phyloP scores from a whole-genome alignment of 1,284 basidiomycete species.

The Ceratobasidium theobromae region DNA sequence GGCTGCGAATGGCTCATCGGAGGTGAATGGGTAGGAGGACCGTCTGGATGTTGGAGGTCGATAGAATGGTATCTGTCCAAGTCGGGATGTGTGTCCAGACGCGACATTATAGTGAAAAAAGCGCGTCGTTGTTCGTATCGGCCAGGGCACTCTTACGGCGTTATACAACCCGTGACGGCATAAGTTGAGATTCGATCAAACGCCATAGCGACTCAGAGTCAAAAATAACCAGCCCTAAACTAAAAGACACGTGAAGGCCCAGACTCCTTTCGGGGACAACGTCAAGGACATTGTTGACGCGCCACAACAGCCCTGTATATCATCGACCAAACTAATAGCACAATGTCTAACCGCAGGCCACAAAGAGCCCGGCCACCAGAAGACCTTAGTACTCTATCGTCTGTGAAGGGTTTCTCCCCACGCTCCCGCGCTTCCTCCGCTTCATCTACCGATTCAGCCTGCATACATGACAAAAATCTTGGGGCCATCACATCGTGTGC shows the following conservation, averaged over 20 bases:
- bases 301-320: too few species aligned
- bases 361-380: not conserved
- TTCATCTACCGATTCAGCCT: too few species aligned
- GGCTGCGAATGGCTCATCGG: slow-evolving; percentile 22
- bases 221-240: not conserved
- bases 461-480: too few species aligned
- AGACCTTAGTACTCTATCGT: too few species aligned
- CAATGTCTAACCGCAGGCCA: slow-evolving; percentile 1
- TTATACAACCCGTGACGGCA: not conserved
- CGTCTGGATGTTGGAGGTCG: slow-evolving; percentile 28
- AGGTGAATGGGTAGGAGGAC: slow-evolving; percentile 27
- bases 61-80: slow-evolving; percentile 33
- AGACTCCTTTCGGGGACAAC: too few species aligned
- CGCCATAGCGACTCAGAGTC: slow-evolving; percentile 8
- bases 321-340: not conserved
- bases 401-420: too few species aligned
- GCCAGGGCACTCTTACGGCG: not conserved
- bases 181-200: not conserved
- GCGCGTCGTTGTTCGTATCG: not conserved
- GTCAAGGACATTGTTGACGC: too few species aligned
- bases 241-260: not conserved
- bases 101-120: slow-evolving; percentile 7
- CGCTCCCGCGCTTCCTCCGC: too few species aligned
- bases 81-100: not conserved
- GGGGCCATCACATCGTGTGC: too few species aligned